These are phyloP conservation scores for Heteromeles arbutifolia DNA, from an alignment of 306 rosid species.

Conservation along the genomic window DNA sequence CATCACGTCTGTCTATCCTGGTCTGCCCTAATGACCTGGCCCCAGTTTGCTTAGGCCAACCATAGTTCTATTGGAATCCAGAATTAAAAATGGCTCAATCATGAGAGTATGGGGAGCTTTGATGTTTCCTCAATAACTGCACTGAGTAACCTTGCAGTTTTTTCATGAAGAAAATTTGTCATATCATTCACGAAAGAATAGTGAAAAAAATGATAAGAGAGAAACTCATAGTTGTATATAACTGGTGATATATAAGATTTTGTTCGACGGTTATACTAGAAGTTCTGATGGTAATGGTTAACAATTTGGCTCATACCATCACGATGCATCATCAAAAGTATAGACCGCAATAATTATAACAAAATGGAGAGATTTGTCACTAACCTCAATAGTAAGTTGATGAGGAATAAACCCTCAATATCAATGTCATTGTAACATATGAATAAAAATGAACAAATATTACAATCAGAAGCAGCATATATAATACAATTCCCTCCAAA, in stretches of 20 bases:
- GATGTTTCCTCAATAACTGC: no score
- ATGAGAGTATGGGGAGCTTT: not conserved
- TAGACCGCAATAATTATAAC: no score
- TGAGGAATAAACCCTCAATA: not conserved
- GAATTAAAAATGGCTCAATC: not conserved
- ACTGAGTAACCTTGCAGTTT: no score
- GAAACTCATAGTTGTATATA: no score
- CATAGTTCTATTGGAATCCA: not conserved
- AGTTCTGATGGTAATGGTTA: not conserved
- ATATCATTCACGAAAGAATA: no score
- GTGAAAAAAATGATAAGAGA: no score
- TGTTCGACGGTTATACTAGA: not conserved
- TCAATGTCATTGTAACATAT: not conserved
- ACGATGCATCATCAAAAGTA: not conserved
- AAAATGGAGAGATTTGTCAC: not conserved
- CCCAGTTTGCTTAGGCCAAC: not conserved
- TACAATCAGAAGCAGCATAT: constrained; percentile 26
- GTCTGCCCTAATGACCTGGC: not conserved
- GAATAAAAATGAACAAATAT: constrained; percentile 18
- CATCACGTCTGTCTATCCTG: not conserved
- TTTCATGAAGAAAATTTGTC: no score
- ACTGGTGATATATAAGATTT: no score
- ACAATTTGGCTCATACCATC: not conserved
- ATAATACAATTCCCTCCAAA: constrained; percentile 8
- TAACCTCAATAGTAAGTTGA: not conserved